These are phyloP conservation scores for Fistulinella prunicolor DNA, from an alignment of 768 basidiomycete genomes.

Conservation along the genomic window DNA sequence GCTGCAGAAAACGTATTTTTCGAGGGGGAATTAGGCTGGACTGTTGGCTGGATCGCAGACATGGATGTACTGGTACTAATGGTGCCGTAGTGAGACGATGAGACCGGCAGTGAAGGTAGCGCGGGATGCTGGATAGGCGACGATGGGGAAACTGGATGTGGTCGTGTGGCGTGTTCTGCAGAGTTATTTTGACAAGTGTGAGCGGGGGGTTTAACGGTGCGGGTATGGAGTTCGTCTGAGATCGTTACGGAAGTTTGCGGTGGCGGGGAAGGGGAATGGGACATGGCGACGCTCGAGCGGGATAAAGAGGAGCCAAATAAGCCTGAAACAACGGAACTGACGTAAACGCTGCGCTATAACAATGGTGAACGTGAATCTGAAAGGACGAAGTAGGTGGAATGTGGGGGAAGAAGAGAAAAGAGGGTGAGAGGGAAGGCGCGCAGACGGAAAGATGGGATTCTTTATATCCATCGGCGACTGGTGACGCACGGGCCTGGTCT, in stretches of 20 bases:
- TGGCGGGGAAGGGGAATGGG: constrained; percentile 21
- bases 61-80: constrained; percentile 15
- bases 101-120: constrained; percentile 15
- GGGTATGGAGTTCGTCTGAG: constrained; percentile 10
- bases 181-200: constrained; percentile 1
- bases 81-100: constrained; percentile 8
- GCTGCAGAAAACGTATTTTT: constrained; percentile 11
- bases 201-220: constrained; percentile 6
- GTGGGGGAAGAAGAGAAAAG: constrained; percentile 13
- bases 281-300: constrained; percentile 22
- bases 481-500: constrained; percentile 31
- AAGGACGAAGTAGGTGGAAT: constrained; percentile 18
- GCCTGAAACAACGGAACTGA: constrained; percentile 13
- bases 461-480: constrained; percentile 24
- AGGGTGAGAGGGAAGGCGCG: constrained; percentile 9
- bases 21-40: constrained; percentile 20
- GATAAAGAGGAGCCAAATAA: constrained; percentile 13
- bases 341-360: constrained; percentile 21
- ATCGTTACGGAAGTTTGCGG: constrained; percentile 24
- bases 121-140: constrained; percentile 19
- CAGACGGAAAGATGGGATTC: constrained; percentile 8
- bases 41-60: constrained; percentile 16
- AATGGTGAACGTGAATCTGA: constrained; percentile 6
- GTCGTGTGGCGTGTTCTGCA: constrained; percentile 4
- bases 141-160: constrained; percentile 7